Conservation (phyloP, 371 early-diverging fungal species). For the Mucor sp. region DNA sequence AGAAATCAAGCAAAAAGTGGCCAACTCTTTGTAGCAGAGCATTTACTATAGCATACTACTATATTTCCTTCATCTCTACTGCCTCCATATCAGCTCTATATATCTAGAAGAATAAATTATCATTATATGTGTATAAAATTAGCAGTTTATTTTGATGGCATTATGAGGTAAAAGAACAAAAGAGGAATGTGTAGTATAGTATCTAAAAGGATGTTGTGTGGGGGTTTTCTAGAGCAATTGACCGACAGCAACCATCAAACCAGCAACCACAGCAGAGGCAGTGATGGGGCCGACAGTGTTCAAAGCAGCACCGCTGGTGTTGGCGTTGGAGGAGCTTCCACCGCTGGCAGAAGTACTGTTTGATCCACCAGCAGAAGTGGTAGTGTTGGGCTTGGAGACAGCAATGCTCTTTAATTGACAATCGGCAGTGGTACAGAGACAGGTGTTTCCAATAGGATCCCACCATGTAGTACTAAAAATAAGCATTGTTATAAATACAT, state of each 20-base stretch:
- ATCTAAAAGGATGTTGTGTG: not conserved
- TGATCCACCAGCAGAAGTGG: not conserved
- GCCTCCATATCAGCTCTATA: not conserved
- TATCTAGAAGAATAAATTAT: too few species aligned
- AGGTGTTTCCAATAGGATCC: conserved; percentile 65
- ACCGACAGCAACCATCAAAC: conserved; percentile 2
- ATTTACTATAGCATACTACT: not conserved
- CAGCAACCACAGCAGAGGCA: conserved; percentile 3
- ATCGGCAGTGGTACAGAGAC: conserved; percentile 49
- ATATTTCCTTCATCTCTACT: not conserved
- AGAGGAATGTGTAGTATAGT: not conserved
- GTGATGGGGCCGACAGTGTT: not conserved
- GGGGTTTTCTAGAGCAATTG: conserved; percentile 5
- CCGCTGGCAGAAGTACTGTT: not conserved
- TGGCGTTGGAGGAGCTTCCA: not conserved
- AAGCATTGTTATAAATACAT: not conserved
- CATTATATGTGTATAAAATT: not conserved
- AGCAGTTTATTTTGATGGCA: not conserved
- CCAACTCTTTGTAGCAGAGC: conserved; percentile 32
- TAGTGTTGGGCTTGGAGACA: conserved; percentile 19
- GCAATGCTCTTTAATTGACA: conserved; percentile 54
- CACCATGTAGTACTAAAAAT: conserved; percentile 60
- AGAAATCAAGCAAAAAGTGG: conserved; percentile 52
- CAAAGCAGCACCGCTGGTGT: not conserved
- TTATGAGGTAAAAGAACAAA: not conserved